Evolutionary conservation across 2,329 filamentous ascomycete genomes (phyloP), one percentile per base, ranked within the genome.

Genomic region (Davidsoniella neocaledoniae): DNA sequence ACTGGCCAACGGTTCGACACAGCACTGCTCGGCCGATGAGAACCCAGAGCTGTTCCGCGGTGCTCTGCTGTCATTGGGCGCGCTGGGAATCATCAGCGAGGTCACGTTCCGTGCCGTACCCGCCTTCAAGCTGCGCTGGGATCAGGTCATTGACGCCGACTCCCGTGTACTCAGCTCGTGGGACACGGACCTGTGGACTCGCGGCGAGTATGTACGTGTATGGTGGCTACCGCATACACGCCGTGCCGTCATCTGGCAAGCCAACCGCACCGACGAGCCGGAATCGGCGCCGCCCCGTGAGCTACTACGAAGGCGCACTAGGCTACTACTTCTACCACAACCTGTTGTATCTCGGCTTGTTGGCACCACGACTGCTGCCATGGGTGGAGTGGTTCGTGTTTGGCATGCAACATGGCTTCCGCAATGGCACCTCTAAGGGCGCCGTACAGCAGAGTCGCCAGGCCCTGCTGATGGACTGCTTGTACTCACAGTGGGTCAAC

Each of bases 401-500:
- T 59, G 87, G 88, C 57, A 86, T 96, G 83, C 88, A 96, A 64
- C 96, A 95, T 62, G 90, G 90, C 47, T 95, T 95, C 71, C 70
- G 70, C 33, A 76, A 85, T 54, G 79, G 78, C 46, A 73, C 72
- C 2, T 72, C 73, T 48, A 82, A 78, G 39, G 71, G 73, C n/a
- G 90, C 83, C 5, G 76, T 95, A 16, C 83, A 95, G 64, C 79
- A 82, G 19, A 83, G 83, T 55, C 78, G 83, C 53, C 70, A 81
- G 55, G 90, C 87, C 10, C 74, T 96, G 43, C 72, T 95, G 48
- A 90, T 98, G 84, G 91, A 98, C 68, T 98, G 91, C 60, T 75
- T 96, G 5, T 98, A 95, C 69, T 90, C 84, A n/a, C 91, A 98
- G 61, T 94, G 86, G 58, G 91, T 98, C 56, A 95, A 98, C 63